A percentile compares a stretch with the other conserved stretches of the same genome.
Evolutionary conservation across 306 rosid species (phyloP).

Genomic region (Dryas octopetala): DNA sequence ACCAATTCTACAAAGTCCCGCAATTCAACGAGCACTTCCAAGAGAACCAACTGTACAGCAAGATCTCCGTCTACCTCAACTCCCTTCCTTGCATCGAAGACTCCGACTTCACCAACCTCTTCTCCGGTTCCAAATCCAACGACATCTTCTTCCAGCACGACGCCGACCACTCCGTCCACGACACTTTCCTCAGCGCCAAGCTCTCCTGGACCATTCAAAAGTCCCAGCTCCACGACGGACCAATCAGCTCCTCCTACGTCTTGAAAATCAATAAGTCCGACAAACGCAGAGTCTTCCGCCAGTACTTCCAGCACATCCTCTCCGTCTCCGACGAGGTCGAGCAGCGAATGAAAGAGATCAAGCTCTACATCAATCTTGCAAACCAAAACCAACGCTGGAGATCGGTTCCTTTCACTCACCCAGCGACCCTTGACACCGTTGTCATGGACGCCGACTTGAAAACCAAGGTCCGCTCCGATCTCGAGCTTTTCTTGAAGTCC

Average conservation of each 20-base stretch:
- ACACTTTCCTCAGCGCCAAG: conserved; percentile 69
- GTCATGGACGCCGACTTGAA: conserved; percentile 72
- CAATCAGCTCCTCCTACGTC: conserved; percentile 34
- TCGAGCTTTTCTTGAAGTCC: conserved; percentile 74
- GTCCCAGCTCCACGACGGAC: conserved; percentile 7
- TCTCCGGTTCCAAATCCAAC: conserved; percentile 64
- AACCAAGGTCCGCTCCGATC: conserved; percentile 67
- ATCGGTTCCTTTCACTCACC: conserved; percentile 66
- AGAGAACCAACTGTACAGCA: conserved; percentile 70
- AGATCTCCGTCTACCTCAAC: conserved; percentile 59
- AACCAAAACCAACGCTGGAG: conserved; percentile 51
- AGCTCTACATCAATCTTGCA: conserved; percentile 45
- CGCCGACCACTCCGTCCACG: conserved; percentile 49
- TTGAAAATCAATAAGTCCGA: conserved; percentile 64
- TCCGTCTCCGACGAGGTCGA: conserved; percentile 67
- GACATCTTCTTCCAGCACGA: conserved; percentile 75
- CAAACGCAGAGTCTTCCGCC: conserved; percentile 73
- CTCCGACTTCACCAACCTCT: conserved; percentile 71
- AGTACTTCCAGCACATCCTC: conserved; percentile 81
- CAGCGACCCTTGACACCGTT: conserved; percentile 79
- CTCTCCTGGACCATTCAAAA: conserved; percentile 57
- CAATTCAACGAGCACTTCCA: conserved; percentile 52
- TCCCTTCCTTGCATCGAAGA: conserved; percentile 80
- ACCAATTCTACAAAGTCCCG: conserved; percentile 75
- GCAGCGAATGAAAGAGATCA: conserved; percentile 52